Evolutionary conservation across 805 yeast genomes (phyloP), one percentile per base, ranked within the genome.

Genomic region (Kodamaea sagamina): DNA sequence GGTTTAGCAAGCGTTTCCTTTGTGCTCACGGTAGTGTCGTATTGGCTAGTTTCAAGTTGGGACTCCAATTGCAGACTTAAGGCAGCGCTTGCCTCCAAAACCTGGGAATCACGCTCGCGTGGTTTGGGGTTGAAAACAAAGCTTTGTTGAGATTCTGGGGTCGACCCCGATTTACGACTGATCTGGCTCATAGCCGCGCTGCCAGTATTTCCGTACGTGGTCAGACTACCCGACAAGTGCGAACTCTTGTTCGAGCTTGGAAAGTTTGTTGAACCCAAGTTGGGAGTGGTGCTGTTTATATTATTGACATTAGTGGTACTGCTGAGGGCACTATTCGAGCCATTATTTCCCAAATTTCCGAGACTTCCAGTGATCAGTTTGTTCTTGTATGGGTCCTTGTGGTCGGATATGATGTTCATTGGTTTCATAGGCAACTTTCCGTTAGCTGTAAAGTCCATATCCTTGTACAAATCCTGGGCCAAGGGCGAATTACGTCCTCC

Each of bases 361-460:
- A 17, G 10, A 6, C 46, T 26, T 13, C 42, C 32, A 25, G 12
- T 19, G 6, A 15, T 19, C 15, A 26, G 25, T 37, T 27, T 27
- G 40, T 16, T 12, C 24, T 24, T 37, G 21, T 29, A 37, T 13
- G 19, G 36, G 16, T 26, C 42, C 36, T 15, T 41, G 27, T 28
- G 34, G 11, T 29, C 34, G 15, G 34, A 59, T 65, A 68, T 55
- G 5, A 64, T 63, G 42, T 55, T 61, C 75, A 71, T 70, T 6
- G 72, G 72, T 45, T 71, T 71, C 56, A 58, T 44, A 2, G 75
- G 75, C 22, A 69, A 59, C 44, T 62, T 59, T 1, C 75, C 75
- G 52, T 68, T 67, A 5, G 71, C 58, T 6, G 74, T 70, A 52
- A 70, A 70, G 48, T 70, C 75, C 47, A 69, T 51, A 36, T 57